Percentiles rank a stretch among this genome's conserved stretches.
These are phyloP conservation scores for Barnettozyma sp. DNA, from an alignment of 805 yeast species.

Conservation along the genomic window DNA sequence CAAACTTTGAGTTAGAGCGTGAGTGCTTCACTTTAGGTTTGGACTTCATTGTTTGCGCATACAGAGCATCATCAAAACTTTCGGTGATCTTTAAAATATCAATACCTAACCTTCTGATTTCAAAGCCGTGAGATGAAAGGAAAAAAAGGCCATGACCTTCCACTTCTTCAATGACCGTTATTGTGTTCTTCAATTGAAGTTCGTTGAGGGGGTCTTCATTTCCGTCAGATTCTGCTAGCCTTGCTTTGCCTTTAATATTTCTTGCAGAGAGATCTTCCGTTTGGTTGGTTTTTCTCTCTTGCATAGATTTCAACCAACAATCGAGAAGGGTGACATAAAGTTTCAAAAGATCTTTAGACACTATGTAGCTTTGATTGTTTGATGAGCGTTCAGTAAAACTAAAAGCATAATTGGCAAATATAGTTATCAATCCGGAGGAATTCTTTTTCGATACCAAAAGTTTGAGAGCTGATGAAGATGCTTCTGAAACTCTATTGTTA, in stretches of 20 bases:
- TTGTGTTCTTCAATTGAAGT: slow-evolving; percentile 67
- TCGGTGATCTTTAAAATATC: slow-evolving; percentile 70
- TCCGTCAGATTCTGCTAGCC: slow-evolving; percentile 10
- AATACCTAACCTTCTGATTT: slow-evolving; percentile 67
- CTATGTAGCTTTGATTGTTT: slow-evolving; percentile 50
- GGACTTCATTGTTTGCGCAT: slow-evolving; percentile 35
- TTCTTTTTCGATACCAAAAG: slow-evolving; percentile 60
- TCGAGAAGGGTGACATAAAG: slow-evolving; percentile 74
- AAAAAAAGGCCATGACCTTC: slow-evolving; percentile 95
- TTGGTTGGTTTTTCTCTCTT: slow-evolving; percentile 25
- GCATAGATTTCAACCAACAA: slow-evolving; percentile 73
- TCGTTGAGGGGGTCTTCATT: slow-evolving; percentile 43
- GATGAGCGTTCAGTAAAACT: slow-evolving; percentile 67
- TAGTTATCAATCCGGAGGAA: slow-evolving; percentile 62
- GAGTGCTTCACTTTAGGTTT: slow-evolving; percentile 31
- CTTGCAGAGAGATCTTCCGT: slow-evolving; percentile 13
- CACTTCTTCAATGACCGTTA: slow-evolving; percentile 85
- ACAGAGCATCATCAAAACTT: slow-evolving; percentile 81
- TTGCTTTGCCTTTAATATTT: background rate
- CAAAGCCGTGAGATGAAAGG: slow-evolving; percentile 78
- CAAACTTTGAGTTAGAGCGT: slow-evolving; percentile 58
- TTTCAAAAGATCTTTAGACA: slow-evolving; percentile 54
- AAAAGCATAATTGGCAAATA: slow-evolving; percentile 75
- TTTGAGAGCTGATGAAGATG: slow-evolving; percentile 58
- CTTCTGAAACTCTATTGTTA: slow-evolving; percentile 51